Evolutionary conservation across 179 eudicot genomes (phyloP), one percentile per base, ranked within the genome.

Genomic region (Spergularia azorica): DNA sequence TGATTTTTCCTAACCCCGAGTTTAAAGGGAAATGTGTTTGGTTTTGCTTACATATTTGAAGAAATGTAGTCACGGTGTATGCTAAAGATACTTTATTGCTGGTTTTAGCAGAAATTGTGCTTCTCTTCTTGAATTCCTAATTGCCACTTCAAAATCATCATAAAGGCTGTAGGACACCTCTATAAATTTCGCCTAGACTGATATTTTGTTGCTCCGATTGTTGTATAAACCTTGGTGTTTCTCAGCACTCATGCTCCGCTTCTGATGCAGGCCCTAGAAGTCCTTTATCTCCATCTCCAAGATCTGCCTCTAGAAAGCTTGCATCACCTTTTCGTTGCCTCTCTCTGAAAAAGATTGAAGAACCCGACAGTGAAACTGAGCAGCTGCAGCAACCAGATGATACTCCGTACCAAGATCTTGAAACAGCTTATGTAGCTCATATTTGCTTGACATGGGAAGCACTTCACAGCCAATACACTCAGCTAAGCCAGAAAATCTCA

Each of bases 401-500:
- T 46, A 84, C 79, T 71, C 92, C 91, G 41, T 87, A 78, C 73
- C 84, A 83, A 67, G 96, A 95, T 86, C 90, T 95, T 12, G 99
- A 95, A 84, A 90, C 88, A 57, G 89, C 93, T 17, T 95, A 94
- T 76, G 97, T 91, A 36, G 95, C 91, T 82, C 99, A 93, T 57
- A 62, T 91, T 70, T 95, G 98, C 87, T 83, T 95, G 88, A 88
- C 91, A 63, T 95, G 99, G 99, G 99, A 95, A 86, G 97, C 91
- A 39, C 97, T 95, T 72, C 99, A 95, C 69, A 85, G 90, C 78
- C 97, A 94, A 36, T 94, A 94, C 84, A 89, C 94, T 6, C 94
- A 83, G 76, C 75, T 95, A 79, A 86, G 84, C 86, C 97, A 91
- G 82, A 91, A 86, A 78, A 91, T 95, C 62, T 88, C 92, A 38